Conservation (phyloP, 75 land plant species). For the Cryptomeria japonica region DNA sequence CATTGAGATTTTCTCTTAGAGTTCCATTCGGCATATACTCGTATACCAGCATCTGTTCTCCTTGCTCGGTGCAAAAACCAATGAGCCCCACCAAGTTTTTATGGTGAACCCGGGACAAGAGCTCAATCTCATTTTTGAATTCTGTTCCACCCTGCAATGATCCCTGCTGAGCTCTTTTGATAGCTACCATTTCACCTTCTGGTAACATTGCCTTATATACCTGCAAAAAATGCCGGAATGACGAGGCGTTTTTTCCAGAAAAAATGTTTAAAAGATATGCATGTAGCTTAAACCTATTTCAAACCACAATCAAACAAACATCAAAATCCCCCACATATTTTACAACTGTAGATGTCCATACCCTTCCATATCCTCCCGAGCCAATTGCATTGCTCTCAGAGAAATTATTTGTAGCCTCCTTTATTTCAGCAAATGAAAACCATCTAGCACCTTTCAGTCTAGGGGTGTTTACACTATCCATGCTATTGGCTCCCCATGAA, state of each 20-base stretch:
- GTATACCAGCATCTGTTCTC: slow-evolving; percentile 51
- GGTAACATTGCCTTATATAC: slow-evolving; percentile 68
- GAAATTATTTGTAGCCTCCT: slow-evolving; percentile 38
- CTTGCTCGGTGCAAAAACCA: slow-evolving; percentile 42
- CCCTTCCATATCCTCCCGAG: slow-evolving; percentile 55
- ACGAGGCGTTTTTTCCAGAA: not conserved
- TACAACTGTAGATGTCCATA: not conserved
- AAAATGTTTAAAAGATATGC: not conserved
- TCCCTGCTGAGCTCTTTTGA: slow-evolving; percentile 75
- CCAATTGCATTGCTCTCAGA: slow-evolving; percentile 40
- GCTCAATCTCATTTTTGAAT: slow-evolving; percentile 47
- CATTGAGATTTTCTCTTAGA: slow-evolving; percentile 26
- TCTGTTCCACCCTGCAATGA: slow-evolving; percentile 48
- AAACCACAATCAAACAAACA: not conserved
- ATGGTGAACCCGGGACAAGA: slow-evolving; percentile 41
- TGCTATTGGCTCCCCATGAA: slow-evolving; percentile 41
- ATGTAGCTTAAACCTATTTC: not conserved
- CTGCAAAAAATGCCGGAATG: slow-evolving; percentile 24
- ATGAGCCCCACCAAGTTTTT: slow-evolving; percentile 41
- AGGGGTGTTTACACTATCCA: slow-evolving; percentile 12
- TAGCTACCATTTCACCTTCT: slow-evolving; percentile 68
- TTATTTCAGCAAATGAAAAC: slow-evolving; percentile 40
- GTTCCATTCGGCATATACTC: slow-evolving; percentile 43
- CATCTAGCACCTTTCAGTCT: slow-evolving; percentile 39
- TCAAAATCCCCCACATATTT: not conserved